phyloP scores from a whole-genome alignment of 345 rosid species.

The Syzygium oleosum region DNA sequence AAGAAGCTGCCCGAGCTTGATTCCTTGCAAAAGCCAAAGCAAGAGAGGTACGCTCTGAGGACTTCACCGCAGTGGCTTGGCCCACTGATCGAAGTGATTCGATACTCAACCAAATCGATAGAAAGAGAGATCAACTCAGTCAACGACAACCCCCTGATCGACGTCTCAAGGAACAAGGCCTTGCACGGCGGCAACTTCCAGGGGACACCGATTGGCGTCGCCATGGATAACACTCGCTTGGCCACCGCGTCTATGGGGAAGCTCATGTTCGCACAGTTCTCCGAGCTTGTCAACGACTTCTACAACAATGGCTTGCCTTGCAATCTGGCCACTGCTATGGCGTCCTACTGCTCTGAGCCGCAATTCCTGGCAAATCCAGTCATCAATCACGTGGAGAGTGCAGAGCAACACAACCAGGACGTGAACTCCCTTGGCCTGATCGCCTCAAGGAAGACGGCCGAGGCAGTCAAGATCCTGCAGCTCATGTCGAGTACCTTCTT shows the following conservation, averaged over 20 bases:
- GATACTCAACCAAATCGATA: neutral
- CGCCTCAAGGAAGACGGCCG: neutral
- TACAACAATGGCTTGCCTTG: neutral
- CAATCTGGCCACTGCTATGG: neutral
- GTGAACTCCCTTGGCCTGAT: neutral
- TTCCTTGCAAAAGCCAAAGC: neutral
- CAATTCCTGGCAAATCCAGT: neutral
- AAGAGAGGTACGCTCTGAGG: neutral
- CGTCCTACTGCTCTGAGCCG: neutral
- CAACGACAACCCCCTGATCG: neutral
- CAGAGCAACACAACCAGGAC: neutral
- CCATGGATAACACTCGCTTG: neutral
- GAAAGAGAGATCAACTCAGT: neutral
- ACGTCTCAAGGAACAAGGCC: conserved; percentile 4
- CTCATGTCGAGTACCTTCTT: neutral
- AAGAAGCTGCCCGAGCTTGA: neutral
- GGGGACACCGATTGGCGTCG: neutral
- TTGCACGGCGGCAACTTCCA: neutral
- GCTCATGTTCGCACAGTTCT: neutral
- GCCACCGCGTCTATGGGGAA: neutral
- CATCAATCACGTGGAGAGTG: neutral
- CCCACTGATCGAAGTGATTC: neutral
- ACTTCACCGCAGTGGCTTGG: neutral
- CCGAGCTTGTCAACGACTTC: neutral
- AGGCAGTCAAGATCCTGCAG: neutral